Conservation (phyloP, 108 stramenopile genomes). For the Bacterosira constricta region DNA sequence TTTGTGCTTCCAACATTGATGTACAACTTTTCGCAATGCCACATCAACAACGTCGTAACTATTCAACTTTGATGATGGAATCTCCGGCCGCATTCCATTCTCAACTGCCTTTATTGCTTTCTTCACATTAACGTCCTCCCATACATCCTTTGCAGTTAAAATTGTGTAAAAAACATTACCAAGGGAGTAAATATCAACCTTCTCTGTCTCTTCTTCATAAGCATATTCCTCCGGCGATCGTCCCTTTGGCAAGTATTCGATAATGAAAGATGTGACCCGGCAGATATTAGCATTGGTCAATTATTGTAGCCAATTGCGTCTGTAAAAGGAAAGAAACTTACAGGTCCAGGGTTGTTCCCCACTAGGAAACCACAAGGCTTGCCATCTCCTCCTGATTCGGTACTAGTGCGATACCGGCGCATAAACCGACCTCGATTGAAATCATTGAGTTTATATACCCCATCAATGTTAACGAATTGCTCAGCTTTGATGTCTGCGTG, state of each 20-base stretch:
- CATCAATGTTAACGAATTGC: conserved; percentile 53
- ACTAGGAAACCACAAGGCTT: conserved; percentile 41
- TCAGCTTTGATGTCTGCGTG: conserved; percentile 67
- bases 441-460: conserved; percentile 67
- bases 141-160: conserved; percentile 54
- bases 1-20: conserved; percentile 59
- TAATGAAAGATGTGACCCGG: no score
- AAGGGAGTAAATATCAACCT: conserved; percentile 67
- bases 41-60: conserved; percentile 49
- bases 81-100: conserved; percentile 44
- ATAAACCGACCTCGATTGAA: conserved; percentile 79
- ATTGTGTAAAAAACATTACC: conserved; percentile 68
- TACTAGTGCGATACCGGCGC: conserved; percentile 36
- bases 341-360: conserved; percentile 61
- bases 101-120: conserved; percentile 36
- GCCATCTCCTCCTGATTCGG: conserved; percentile 1
- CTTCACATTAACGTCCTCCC: conserved; percentile 34
- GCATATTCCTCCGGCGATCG: conserved; percentile 73
- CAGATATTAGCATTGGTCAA: no score
- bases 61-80: conserved; percentile 33
- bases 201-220: conserved; percentile 58
- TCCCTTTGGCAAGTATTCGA: no score
- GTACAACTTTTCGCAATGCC: conserved; percentile 53
- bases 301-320: no score
- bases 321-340: no score